Conservation (phyloP, 345 rosid species). For the Sisymbrium irio region DNA sequence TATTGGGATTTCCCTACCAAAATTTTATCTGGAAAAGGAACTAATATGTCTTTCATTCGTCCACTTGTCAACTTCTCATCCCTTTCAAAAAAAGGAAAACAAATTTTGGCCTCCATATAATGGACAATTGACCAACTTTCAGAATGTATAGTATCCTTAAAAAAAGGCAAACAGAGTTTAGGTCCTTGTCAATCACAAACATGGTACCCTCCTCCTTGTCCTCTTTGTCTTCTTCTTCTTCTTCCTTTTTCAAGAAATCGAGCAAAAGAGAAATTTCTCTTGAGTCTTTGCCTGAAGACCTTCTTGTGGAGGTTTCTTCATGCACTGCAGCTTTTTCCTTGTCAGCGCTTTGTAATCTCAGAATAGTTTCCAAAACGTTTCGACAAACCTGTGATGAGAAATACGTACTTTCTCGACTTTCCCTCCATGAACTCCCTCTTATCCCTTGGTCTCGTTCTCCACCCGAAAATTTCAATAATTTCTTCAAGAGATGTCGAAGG, state of each 20-base stretch:
- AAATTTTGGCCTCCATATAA: background rate
- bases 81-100: background rate
- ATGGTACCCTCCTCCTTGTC: background rate
- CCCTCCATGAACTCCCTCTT: background rate
- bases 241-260: background rate
- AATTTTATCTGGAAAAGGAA: background rate
- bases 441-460: background rate
- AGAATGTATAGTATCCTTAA: background rate
- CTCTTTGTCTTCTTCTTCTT: background rate
- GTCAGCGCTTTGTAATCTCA: background rate
- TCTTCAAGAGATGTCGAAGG: background rate
- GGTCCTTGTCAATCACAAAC: background rate
- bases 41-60: background rate
- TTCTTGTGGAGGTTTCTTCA: slow-evolving; percentile 22
- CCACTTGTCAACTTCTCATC: background rate
- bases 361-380: slow-evolving; percentile 8
- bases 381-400: background rate
- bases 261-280: background rate
- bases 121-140: background rate
- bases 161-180: background rate
- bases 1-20: background rate
- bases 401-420: background rate
- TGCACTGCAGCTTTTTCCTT: background rate
- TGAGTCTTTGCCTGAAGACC: background rate
- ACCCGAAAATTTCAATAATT: background rate